A percentile compares a stretch with the other conserved stretches of the same genome.
Evolutionary conservation across 2,329 filamentous ascomycete genomes (phyloP).

Genomic region (Hymenoscyphus fructigenus): DNA sequence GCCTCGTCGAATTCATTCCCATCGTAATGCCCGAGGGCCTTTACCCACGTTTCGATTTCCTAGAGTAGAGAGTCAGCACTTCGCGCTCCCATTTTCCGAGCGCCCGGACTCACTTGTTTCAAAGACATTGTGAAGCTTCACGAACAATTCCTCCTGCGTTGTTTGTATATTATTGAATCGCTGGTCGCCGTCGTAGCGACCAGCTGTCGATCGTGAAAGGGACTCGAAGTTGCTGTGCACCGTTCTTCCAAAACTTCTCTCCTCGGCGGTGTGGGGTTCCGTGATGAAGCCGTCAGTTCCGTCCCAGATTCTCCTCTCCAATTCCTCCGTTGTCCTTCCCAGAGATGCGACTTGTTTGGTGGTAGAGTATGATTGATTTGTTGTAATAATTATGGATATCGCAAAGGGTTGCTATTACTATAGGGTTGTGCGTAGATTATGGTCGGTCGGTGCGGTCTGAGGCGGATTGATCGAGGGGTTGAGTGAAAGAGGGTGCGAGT

Average conservation of each 20-base stretch:
- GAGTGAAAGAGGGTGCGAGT: not conserved
- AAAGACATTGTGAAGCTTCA: constrained; percentile 40
- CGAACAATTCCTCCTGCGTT: constrained; percentile 11
- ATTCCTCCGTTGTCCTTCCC: not conserved
- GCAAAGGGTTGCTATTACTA: constrained; percentile 21
- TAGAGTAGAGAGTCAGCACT: constrained; percentile 25
- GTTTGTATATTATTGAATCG: constrained; percentile 14
- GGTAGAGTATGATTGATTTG: not conserved
- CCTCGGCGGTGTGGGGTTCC: constrained; percentile 12
- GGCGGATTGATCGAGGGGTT: constrained; percentile 2
- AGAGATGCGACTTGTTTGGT: not conserved
- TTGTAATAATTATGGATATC: not conserved
- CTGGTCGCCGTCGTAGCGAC: constrained; percentile 30
- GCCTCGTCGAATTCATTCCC: constrained; percentile 96
- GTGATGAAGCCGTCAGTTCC: constrained; percentile 12
- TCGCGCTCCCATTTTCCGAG: constrained; percentile 11
- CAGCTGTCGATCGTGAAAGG: constrained; percentile 20
- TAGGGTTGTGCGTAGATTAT: constrained; percentile 15
- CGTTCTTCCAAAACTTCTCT: not conserved
- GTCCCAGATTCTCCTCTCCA: constrained; percentile 9
- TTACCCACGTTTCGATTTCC: constrained; percentile 99
- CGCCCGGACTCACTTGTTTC: constrained; percentile 40
- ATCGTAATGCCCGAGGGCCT: constrained; percentile 87
- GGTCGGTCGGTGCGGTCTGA: not conserved
- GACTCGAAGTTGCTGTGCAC: constrained; percentile 17